These are phyloP conservation scores for Waitea zeae DNA, from an alignment of 1,284 basidiomycete species.

Conservation along the genomic window DNA sequence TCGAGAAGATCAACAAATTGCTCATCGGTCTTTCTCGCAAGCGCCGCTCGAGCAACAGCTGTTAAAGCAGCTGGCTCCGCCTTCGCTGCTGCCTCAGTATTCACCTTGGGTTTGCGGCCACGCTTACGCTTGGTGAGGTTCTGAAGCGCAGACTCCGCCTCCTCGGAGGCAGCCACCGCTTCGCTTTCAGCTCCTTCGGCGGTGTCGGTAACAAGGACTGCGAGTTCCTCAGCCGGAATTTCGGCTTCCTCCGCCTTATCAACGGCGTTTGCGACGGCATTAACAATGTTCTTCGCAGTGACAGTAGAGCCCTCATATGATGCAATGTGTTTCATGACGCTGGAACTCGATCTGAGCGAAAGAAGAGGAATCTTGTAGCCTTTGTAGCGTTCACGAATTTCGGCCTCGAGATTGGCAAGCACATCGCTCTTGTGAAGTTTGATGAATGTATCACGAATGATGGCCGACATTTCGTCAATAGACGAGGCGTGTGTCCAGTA, in stretches of 20 bases:
- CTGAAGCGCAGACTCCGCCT: conserved; percentile 3
- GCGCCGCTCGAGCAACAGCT: conserved; percentile 5
- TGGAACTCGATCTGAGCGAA: conserved; percentile 24
- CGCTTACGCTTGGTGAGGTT: not conserved
- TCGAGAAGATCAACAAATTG: conserved; percentile 67
- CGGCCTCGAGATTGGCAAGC: conserved; percentile 37
- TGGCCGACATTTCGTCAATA: conserved; percentile 79
- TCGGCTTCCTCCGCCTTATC: not conserved
- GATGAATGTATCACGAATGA: conserved; percentile 91
- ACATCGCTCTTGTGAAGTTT: conserved; percentile 82
- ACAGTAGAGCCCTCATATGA: conserved; percentile 10
- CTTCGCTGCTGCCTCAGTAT: not conserved
- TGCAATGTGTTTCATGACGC: conserved; percentile 22
- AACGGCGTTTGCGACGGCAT: not conserved
- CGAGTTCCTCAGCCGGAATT: not conserved
- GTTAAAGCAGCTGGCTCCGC: too few relatives aligned
- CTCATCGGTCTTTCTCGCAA: not conserved
- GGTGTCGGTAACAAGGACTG: conserved; percentile 1
- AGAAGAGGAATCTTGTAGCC: conserved; percentile 56
- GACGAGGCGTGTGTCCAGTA: conserved; percentile 95
- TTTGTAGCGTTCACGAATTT: conserved; percentile 63
- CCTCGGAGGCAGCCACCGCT: conserved; percentile 2
- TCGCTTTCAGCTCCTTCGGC: conserved; percentile 8
- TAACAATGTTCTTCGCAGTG: conserved; percentile 7
- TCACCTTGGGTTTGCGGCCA: conserved; percentile 2